Percentiles rank a stretch among this genome's conserved stretches.
Evolutionary conservation across 2,329 filamentous ascomycete genomes (phyloP).

Genomic region (Ophiostoma ulmi): DNA sequence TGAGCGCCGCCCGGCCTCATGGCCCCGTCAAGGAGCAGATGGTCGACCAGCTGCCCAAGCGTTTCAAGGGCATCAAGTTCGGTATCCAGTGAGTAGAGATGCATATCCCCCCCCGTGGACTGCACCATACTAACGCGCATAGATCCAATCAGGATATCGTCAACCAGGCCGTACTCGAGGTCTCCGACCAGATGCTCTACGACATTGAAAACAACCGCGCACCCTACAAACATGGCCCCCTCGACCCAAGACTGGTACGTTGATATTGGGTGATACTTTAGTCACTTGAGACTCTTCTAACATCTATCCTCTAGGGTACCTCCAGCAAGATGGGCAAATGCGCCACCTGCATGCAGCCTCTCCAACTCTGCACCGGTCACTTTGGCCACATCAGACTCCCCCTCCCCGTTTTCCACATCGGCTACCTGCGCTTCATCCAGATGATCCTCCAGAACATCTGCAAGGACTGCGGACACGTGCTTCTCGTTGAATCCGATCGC

Average conservation of each 20-base stretch:
- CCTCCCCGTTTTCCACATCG: slow-evolving; percentile 89
- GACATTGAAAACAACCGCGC: slow-evolving; percentile 75
- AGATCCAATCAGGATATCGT: slow-evolving; percentile 91
- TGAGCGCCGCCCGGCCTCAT: slow-evolving; percentile 25
- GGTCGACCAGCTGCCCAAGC: slow-evolving; percentile 80
- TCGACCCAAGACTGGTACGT: slow-evolving; percentile 71
- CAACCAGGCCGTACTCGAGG: slow-evolving; percentile 88
- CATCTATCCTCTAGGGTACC: slow-evolving; percentile 53
- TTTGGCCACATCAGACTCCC: slow-evolving; percentile 91
- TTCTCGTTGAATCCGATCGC: slow-evolving; percentile 76
- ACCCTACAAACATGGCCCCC: slow-evolving; percentile 74
- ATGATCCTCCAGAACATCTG: slow-evolving; percentile 91
- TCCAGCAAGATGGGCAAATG: slow-evolving; percentile 78
- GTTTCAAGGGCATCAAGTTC: slow-evolving; percentile 89
- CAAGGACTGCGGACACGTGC: slow-evolving; percentile 82
- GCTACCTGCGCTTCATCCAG: slow-evolving; percentile 90
- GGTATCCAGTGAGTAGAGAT: slow-evolving; percentile 66
- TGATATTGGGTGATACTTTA: neutral
- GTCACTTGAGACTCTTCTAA: neutral
- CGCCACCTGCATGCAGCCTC: slow-evolving; percentile 72
- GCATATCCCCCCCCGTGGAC: neutral
- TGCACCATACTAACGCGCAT: slow-evolving; percentile 15
- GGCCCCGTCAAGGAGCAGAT: slow-evolving; percentile 65
- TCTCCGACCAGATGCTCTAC: slow-evolving; percentile 91
- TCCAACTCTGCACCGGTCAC: slow-evolving; percentile 86